These are phyloP conservation scores for Aureobasidium sp. DNA, from an alignment of 2,329 filamentous ascomycete species.

Conservation along the genomic window DNA sequence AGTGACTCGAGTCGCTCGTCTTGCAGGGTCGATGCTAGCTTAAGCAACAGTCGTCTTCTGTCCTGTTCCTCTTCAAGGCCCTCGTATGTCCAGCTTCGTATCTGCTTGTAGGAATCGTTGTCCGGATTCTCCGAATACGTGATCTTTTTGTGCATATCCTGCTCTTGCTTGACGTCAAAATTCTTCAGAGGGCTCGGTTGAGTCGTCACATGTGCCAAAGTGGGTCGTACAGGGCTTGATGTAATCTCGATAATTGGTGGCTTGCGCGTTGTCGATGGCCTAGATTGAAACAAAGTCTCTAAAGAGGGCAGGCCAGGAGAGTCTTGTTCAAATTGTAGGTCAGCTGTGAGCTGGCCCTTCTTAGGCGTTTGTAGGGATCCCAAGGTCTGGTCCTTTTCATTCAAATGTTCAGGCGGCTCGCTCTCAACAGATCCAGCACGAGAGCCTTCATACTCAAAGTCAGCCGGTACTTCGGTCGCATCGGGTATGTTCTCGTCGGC, in stretches of 20 bases:
- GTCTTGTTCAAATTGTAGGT: background rate
- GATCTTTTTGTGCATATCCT: background rate
- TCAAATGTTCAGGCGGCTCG: background rate
- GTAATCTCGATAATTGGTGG: background rate
- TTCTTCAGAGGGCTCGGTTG: background rate
- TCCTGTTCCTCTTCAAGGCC: slow-evolving; percentile 34
- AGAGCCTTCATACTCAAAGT: background rate
- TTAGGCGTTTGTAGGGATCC: background rate
- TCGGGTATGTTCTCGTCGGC: background rate
- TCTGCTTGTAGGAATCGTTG: slow-evolving; percentile 21
- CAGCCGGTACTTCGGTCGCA: background rate
- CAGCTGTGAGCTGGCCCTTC: background rate
- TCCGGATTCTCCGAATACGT: slow-evolving; percentile 14
- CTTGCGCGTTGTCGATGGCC: background rate
- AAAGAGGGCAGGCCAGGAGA: slow-evolving; percentile 1
- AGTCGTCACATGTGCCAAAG: background rate
- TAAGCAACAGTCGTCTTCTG: slow-evolving; percentile 24
- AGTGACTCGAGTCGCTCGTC: background rate
- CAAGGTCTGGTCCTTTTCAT: background rate
- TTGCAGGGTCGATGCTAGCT: background rate
- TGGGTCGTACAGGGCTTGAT: background rate
- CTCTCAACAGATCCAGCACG: background rate
- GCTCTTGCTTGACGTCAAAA: background rate
- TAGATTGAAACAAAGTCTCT: background rate
- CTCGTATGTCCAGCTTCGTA: slow-evolving; percentile 30